Conservation (phyloP, 1,139 yeast genomes). For the Lodderomyces parapsilosis region DNA sequence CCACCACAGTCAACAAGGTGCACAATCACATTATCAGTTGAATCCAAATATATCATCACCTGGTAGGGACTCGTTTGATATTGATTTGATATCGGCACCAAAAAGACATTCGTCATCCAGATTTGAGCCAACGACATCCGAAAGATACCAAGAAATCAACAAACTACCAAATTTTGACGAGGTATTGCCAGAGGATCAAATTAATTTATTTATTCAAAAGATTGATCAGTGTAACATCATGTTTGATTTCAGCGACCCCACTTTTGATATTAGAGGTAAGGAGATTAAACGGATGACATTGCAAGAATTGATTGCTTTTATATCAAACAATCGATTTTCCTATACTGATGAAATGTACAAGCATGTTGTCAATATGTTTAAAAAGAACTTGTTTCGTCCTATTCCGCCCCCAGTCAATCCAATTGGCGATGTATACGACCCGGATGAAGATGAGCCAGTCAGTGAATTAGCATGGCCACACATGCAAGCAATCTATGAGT, state of each 20-base stretch:
- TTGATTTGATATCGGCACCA: slow-evolving; percentile 60
- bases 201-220: slow-evolving; percentile 78
- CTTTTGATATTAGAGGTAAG: slow-evolving; percentile 87
- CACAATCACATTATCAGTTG: slow-evolving; percentile 32
- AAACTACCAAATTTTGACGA: slow-evolving; percentile 88
- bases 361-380: slow-evolving; percentile 88
- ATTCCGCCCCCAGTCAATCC: slow-evolving; percentile 99
- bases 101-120: slow-evolving; percentile 93
- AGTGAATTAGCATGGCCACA: slow-evolving; percentile 98
- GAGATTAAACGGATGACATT: slow-evolving; percentile 85
- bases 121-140: slow-evolving; percentile 74
- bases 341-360: slow-evolving; percentile 90
- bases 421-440: slow-evolving; percentile 92
- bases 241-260: slow-evolving; percentile 93
- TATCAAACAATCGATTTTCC: slow-evolving; percentile 75
- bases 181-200: slow-evolving; percentile 82
- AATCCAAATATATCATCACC: slow-evolving; percentile 47
- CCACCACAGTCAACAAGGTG: slow-evolving; percentile 27
- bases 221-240: slow-evolving; percentile 92
- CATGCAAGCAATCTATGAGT: slow-evolving; percentile 95
- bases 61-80: slow-evolving; percentile 42
- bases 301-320: slow-evolving; percentile 85
- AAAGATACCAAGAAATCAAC: slow-evolving; percentile 64
- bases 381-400: slow-evolving; percentile 85
- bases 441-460: slow-evolving; percentile 98